Percentiles rank a stretch among this genome's conserved stretches.
Evolutionary conservation across 192 early-diverging fungal species (phyloP).

Genomic region (Coemansia asiatica): DNA sequence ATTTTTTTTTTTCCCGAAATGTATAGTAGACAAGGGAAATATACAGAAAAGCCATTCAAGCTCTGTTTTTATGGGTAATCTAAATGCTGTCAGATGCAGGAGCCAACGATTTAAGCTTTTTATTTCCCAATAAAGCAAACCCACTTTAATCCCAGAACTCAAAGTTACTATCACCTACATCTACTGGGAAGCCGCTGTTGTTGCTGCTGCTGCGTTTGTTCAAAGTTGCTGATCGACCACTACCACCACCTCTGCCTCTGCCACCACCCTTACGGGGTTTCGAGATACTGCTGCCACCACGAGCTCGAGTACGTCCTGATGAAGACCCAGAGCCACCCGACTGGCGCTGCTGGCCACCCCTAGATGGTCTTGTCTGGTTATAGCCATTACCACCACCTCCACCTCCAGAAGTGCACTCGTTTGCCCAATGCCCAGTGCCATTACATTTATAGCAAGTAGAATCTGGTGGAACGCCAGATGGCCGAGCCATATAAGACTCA

Average conservation of each 20-base stretch:
- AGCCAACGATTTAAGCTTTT: too few species aligned
- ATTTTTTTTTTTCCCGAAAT: too few species aligned
- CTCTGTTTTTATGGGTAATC: too few species aligned
- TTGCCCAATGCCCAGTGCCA: constrained; percentile 46
- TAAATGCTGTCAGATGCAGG: too few species aligned
- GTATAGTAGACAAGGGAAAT: too few species aligned
- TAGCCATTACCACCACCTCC: not conserved
- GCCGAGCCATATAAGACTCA: constrained; percentile 16
- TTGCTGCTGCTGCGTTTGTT: not conserved
- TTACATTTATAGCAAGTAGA: constrained; percentile 42
- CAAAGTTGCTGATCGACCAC: not conserved
- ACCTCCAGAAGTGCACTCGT: constrained; percentile 24
- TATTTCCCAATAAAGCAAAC: too few species aligned
- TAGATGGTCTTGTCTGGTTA: constrained; percentile 6
- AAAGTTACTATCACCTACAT: not conserved
- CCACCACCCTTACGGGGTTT: not conserved
- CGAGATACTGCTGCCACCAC: not conserved
- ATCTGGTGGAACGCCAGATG: not conserved
- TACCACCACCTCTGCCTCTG: not conserved
- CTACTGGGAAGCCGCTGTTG: not conserved
- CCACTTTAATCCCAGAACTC: not conserved
- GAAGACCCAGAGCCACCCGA: not conserved
- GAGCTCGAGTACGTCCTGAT: not conserved
- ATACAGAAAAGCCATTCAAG: too few species aligned
- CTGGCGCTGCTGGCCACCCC: not conserved